A percentile compares a stretch with the other conserved stretches of the same genome.
Conservation (phyloP, 495 filamentous ascomycete genomes). For the Annulohypoxylon moriforme region DNA sequence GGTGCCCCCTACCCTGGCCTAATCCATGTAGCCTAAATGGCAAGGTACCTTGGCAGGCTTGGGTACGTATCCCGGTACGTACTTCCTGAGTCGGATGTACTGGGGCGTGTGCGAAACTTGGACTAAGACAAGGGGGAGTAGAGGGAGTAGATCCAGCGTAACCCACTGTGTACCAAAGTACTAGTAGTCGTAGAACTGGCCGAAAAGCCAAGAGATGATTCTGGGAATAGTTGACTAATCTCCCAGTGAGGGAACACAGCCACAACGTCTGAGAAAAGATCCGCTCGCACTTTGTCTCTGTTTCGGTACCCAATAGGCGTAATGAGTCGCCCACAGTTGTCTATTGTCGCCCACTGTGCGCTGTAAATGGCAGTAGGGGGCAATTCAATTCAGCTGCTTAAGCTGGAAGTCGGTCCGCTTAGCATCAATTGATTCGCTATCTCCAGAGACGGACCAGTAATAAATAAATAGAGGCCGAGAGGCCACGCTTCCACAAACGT, state of each 20-base stretch:
- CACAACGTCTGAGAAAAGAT: constrained; percentile 47
- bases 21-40: constrained; percentile 46
- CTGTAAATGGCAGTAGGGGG: constrained; percentile 1
- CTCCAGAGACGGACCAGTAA: background rate
- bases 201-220: background rate
- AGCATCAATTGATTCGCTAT: constrained; percentile 21
- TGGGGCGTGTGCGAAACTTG: constrained; percentile 34
- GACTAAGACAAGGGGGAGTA: constrained; percentile 35
- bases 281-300: constrained; percentile 49
- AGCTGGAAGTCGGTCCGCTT: constrained; percentile 24
- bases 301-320: constrained; percentile 38
- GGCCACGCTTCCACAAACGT: constrained; percentile 34
- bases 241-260: constrained; percentile 30
- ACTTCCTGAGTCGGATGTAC: background rate
- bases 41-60: constrained; percentile 38
- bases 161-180: background rate
- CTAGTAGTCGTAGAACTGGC: background rate
- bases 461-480: constrained; percentile 24
- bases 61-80: constrained; percentile 27
- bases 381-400: constrained; percentile 29
- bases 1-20: constrained; percentile 37
- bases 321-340: background rate
- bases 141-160: constrained; percentile 33
- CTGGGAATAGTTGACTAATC: constrained; percentile 41
- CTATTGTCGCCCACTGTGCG: constrained; percentile 27